A percentile compares a stretch with the other conserved stretches of the same genome.
Conservation (phyloP, 805 yeast species). For the Kuraishia borneana region DNA sequence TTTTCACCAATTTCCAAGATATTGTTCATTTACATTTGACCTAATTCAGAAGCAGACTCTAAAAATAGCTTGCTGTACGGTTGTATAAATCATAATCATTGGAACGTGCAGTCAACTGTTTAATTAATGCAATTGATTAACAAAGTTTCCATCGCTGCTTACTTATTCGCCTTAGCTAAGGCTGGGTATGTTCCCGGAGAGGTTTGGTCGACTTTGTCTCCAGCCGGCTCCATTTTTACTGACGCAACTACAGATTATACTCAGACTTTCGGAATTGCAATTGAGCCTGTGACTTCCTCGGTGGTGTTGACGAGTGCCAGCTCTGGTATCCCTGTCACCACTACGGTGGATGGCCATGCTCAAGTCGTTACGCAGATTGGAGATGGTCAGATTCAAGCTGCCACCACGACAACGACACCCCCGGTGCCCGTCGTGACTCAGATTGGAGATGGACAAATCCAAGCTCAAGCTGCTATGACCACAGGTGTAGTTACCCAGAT, state of each 20-base stretch:
- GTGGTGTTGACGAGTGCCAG: slow-evolving; percentile 16
- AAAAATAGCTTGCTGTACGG: not conserved
- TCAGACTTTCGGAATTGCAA: slow-evolving; percentile 56
- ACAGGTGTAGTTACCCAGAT: slow-evolving; percentile 19
- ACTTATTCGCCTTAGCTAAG: slow-evolving; percentile 21
- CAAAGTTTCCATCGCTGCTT: slow-evolving; percentile 5
- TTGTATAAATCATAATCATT: not conserved
- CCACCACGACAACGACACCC: slow-evolving; percentile 3
- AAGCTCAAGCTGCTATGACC: slow-evolving; percentile 11
- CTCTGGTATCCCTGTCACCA: slow-evolving; percentile 23
- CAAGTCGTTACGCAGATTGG: slow-evolving; percentile 29
- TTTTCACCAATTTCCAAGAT: not conserved
- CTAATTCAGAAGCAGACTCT: slow-evolving; percentile 2
- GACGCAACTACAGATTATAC: slow-evolving; percentile 48
- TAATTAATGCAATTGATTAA: slow-evolving; percentile 3
- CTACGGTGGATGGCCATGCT: slow-evolving; percentile 22
- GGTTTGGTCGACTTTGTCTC: slow-evolving; percentile 61
- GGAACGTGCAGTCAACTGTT: not conserved
- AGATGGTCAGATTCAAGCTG: slow-evolving; percentile 30
- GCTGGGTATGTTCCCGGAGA: slow-evolving; percentile 49
- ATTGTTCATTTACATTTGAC: slow-evolving; percentile 4
- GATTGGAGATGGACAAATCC: slow-evolving; percentile 36
- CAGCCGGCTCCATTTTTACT: slow-evolving; percentile 33
- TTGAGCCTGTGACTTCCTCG: slow-evolving; percentile 34
- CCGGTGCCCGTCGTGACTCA: slow-evolving; percentile 27